Evolutionary conservation across 495 filamentous ascomycete species (phyloP), one percentile per base, ranked within the genome.

Genomic region (Xylona heveae): DNA sequence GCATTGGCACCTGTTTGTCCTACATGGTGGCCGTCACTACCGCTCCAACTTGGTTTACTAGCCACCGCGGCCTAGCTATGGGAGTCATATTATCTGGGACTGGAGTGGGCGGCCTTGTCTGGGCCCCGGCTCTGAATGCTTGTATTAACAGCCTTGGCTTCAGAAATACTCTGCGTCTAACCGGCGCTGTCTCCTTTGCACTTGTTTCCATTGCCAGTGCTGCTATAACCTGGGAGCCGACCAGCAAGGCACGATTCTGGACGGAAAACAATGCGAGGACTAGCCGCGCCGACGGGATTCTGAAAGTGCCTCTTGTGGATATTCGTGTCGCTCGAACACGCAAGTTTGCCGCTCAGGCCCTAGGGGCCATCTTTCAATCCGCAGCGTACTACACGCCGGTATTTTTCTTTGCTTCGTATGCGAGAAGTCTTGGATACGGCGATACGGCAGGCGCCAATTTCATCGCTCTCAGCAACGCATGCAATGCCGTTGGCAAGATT

Each of bases 311-410:
- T 5, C 36, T 50, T 26, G 40, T 48, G 0, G 39, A 54, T 28
- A 49, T 48, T 43, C 36, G 37, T 6, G 40, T 60, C 3, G 54
- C 40, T 0, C 32, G 33, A 5, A 48, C 39, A 3, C 47, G 46
- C 3, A 49, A 44, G 10, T 61, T 61, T 33, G 24, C 42, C 1
- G 47, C 49, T 2, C 47, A 55, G 27, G 50, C 50, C 0, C 13
- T 48, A 1, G 46, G 45, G 12, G 45, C 50, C 8, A 38, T 45
- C 2, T 36, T 59, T 4, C 55, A 59, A 29, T 42, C 50, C 2
- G 55, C 55, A 0, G 55, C 49, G 1, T 57, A 56, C 37, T 50
- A 49, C 15, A 54, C 51, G 0, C 55, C 55, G 0, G 40, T 59
- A 0, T 56, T 48, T 30, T 59, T 56, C 40, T 52, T 55, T 19